phyloP scores from a whole-genome alignment of 257 asterid genomes.

The Handroanthus guayacan region DNA sequence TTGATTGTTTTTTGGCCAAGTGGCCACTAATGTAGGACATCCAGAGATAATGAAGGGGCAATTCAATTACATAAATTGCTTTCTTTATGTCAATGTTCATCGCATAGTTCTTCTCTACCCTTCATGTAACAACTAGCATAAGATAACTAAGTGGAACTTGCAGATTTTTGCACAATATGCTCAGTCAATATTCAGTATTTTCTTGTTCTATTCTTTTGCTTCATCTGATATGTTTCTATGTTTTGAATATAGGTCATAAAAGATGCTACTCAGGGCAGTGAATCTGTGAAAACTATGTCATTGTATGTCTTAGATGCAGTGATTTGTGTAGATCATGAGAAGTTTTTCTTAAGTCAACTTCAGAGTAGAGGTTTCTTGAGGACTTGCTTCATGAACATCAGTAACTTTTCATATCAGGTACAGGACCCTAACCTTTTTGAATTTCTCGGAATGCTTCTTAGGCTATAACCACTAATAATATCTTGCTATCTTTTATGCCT shows the following conservation, averaged over 20 bases:
- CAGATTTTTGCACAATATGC: constrained; percentile 6
- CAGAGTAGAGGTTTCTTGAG: constrained; percentile 93
- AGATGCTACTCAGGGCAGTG: constrained; percentile 94
- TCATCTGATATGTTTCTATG: constrained; percentile 12
- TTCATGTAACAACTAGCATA: not conserved
- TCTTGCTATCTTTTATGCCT: constrained; percentile 15
- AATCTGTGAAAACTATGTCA: constrained; percentile 81
- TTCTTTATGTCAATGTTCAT: not conserved
- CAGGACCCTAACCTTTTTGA: constrained; percentile 22
- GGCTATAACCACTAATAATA: not conserved
- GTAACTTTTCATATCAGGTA: constrained; percentile 85
- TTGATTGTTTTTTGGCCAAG: not conserved
- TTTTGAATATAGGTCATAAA: constrained; percentile 64
- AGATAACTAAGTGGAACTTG: not conserved
- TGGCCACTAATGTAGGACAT: constrained; percentile 4
- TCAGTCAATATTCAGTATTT: constrained; percentile 7
- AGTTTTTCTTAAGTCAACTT: constrained; percentile 84
- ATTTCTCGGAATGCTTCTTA: constrained; percentile 9
- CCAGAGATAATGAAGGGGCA: not conserved
- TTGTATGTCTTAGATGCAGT: constrained; percentile 82
- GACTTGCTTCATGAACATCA: constrained; percentile 76
- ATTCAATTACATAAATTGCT: constrained; percentile 8
- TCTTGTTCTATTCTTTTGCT: constrained; percentile 12
- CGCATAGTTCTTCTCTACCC: not conserved
- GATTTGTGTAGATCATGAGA: constrained; percentile 85